Conservation (phyloP, 768 basidiomycete genomes). For the Lactarius akahatsu region DNA sequence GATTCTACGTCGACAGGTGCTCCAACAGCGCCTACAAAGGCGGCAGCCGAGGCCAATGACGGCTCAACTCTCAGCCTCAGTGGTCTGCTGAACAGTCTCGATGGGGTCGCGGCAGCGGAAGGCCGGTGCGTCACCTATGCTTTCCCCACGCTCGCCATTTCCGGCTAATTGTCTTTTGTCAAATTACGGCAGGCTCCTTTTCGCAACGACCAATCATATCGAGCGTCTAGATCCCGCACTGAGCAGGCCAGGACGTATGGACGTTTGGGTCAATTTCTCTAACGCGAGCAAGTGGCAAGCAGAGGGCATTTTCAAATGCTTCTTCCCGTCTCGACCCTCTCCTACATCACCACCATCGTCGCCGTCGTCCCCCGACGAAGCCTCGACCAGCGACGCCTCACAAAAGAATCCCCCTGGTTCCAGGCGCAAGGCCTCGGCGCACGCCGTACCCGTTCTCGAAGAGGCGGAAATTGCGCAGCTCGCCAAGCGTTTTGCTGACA, state of each 20-base stretch:
- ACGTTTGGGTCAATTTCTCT: slow-evolving; percentile 89
- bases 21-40: slow-evolving; percentile 47
- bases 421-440: slow-evolving; percentile 58
- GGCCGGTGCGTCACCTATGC: slow-evolving; percentile 60
- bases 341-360: not conserved
- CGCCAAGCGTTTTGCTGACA: slow-evolving; percentile 77
- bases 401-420: slow-evolving; percentile 69
- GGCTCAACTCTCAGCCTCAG: slow-evolving; percentile 84
- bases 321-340: slow-evolving; percentile 73
- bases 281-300: slow-evolving; percentile 92
- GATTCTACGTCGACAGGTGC: slow-evolving; percentile 75
- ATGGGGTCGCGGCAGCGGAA: slow-evolving; percentile 83
- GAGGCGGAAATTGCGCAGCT: slow-evolving; percentile 75
- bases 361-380: slow-evolving; percentile 17
- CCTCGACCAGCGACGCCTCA: slow-evolving; percentile 44
- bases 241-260: slow-evolving; percentile 87
- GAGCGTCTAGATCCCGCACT: slow-evolving; percentile 89
- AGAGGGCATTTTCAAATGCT: slow-evolving; percentile 90
- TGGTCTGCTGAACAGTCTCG: slow-evolving; percentile 81
- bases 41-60: slow-evolving; percentile 50
- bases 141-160: slow-evolving; percentile 10
- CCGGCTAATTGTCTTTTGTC: slow-evolving; percentile 14
- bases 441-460: slow-evolving; percentile 65
- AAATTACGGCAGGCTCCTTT: slow-evolving; percentile 59
- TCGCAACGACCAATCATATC: slow-evolving; percentile 93